Evolutionary conservation across 2,329 filamentous ascomycete species (phyloP).

Genomic region (Lecanosticta acicola): DNA sequence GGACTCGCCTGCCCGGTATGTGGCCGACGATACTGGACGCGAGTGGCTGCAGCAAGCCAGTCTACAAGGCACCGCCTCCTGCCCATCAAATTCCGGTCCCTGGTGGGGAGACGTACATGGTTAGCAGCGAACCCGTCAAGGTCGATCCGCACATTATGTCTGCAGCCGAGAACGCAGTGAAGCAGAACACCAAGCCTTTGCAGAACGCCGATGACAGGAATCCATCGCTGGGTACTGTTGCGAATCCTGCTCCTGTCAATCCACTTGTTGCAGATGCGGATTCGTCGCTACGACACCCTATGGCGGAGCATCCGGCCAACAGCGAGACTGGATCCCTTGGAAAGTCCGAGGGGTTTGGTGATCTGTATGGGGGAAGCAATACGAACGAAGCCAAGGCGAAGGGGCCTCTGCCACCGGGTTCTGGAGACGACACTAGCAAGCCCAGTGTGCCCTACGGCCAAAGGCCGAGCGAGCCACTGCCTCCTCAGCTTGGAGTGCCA

Average conservation of each 20-base stretch:
- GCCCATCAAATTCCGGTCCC: slow-evolving; percentile 18
- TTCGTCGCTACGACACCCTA: slow-evolving; percentile 3
- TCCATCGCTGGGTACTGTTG: neutral
- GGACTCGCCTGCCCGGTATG: slow-evolving; percentile 67
- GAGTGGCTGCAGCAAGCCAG: slow-evolving; percentile 63
- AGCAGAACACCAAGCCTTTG: neutral
- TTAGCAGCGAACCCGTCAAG: slow-evolving; percentile 16
- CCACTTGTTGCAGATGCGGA: neutral
- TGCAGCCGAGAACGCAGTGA: slow-evolving; percentile 7
- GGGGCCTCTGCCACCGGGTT: slow-evolving; percentile 2
- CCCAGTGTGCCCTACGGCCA: neutral
- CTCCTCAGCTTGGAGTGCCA: slow-evolving; percentile 2
- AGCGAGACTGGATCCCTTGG: neutral
- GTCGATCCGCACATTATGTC: slow-evolving; percentile 6
- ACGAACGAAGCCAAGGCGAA: slow-evolving; percentile 5
- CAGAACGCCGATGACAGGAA: neutral
- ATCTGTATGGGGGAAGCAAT: neutral
- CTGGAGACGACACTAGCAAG: neutral
- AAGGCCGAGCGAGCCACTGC: slow-evolving; percentile 1
- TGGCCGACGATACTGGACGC: slow-evolving; percentile 75
- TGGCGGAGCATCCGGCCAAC: slow-evolving; percentile 1
- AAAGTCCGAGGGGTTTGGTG: neutral
- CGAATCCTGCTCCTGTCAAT: slow-evolving; percentile 1
- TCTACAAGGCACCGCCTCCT: slow-evolving; percentile 12
- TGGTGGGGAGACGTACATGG: slow-evolving; percentile 20